Base-by-base conservation (phyloP, 108 stramenopile genomes). In the Nitzschia putrida region DNA sequence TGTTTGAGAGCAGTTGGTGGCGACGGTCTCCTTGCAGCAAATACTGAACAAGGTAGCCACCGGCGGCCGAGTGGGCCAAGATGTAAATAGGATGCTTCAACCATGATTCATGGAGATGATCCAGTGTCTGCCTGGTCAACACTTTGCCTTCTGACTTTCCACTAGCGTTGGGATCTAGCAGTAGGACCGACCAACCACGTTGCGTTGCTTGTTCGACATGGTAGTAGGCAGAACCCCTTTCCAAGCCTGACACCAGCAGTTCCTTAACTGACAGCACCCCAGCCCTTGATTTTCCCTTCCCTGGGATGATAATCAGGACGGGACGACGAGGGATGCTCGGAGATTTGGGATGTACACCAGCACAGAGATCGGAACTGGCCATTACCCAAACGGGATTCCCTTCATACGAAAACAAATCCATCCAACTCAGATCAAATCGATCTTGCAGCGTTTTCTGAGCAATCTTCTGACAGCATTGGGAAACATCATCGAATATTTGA, bases 121-220 rank as follows among this genome's bases (percentile, higher is more conserved):
- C 61, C 42, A 83, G 21, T 40, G 72, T 69, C 3, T 34, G 21
- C 44, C 79, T 55, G 63, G 77, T 63, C 9, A 76, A 70, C 8
- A 40, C 53, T 61, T 73, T 76, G n/a, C 82, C 82, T 40, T 61
- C 39, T 14, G 45, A 44, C 56, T 83, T 76, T 16, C 80, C 80
- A 29, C 78, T n/a, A n/a, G 83, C 83, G 76, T 83, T 83, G n/a
- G 83, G 83, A 73, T 83, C 83, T 25, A 83, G 61, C 14, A 83
- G 49, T 16, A 80, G 66, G 22, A 80, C 66, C 24, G 72, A 52
- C 79, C 76, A 74, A 11, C 64, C 72, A 9, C 80, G 64, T 43
- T 66, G 64, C 52, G 26, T 66, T 40, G 83, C 83, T 54, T 84
- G 74, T 9, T 56, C 59, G 1, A 84, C 34, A 4, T 78, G 40